A percentile compares a stretch with the other conserved stretches of the same genome.
These are phyloP conservation scores for Giardia muris DNA, from an alignment of 208 protist genomes.

Conservation along the genomic window DNA sequence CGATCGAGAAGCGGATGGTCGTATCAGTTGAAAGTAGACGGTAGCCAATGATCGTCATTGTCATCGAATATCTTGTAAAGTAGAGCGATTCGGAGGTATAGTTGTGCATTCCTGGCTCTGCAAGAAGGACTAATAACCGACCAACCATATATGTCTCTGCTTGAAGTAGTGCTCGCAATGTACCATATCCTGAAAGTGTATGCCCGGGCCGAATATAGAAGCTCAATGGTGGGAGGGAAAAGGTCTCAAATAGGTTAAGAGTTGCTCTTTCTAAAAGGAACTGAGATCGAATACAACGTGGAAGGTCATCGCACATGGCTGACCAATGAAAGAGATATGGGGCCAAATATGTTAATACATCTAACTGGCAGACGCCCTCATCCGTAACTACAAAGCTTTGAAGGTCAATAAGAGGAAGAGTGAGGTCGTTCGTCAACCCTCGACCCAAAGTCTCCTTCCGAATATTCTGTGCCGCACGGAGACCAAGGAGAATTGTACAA, in stretches of 20 bases:
- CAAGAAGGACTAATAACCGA: not conserved
- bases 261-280: not conserved
- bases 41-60: not conserved
- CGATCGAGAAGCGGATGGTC: not conserved
- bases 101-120: not conserved
- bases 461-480: not conserved
- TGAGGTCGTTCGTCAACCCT: not conserved
- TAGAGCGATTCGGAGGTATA: not conserved
- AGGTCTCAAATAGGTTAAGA: not conserved
- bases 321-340: not conserved
- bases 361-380: not conserved
- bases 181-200: not conserved
- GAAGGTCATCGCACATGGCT: not conserved
- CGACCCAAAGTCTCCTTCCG: not conserved
- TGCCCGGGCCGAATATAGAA: not conserved
- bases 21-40: not conserved
- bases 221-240: not conserved
- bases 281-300: not conserved
- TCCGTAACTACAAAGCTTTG: not conserved
- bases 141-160: not conserved
- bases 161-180: not conserved
- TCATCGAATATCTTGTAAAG: not conserved
- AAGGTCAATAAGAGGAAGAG: not conserved
- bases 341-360: not conserved
- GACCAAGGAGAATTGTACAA: not conserved